A percentile compares a stretch with the other conserved stretches of the same genome.
phyloP scores from a whole-genome alignment of 2,329 filamentous ascomycete genomes.

The Trichoderma semiorbis region DNA sequence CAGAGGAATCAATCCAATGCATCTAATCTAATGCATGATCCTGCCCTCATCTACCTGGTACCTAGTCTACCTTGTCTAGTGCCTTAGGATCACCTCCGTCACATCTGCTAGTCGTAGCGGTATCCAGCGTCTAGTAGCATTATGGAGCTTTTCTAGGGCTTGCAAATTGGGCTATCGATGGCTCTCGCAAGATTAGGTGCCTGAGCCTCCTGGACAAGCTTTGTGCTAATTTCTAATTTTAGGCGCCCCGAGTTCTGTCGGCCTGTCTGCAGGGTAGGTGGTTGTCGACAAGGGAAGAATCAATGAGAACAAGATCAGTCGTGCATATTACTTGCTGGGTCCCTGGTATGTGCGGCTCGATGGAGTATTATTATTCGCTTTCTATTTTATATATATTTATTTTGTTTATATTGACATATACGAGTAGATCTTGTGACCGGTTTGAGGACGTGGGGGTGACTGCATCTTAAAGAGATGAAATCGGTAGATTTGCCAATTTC shows the following conservation, averaged over 20 bases:
- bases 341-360: background rate
- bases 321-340: background rate
- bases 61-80: slow-evolving; percentile 8
- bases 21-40: background rate
- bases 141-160: background rate
- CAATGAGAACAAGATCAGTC: background rate
- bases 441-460: background rate
- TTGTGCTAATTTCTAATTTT: slow-evolving; percentile 12
- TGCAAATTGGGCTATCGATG: slow-evolving; percentile 8
- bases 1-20: background rate
- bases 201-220: slow-evolving; percentile 6
- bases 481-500: background rate
- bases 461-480: background rate
- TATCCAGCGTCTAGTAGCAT: background rate
- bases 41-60: background rate
- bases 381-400: background rate
- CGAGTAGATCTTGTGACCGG: background rate
- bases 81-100: slow-evolving; percentile 8
- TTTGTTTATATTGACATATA: background rate
- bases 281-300: background rate
- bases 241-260: background rate
- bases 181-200: slow-evolving; percentile 13
- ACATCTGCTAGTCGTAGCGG: slow-evolving; percentile 4
- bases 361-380: background rate
- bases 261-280: background rate